Evolutionary conservation across 2,329 filamentous ascomycete genomes (phyloP).

Genomic region (Sporothrix schenckii): DNA sequence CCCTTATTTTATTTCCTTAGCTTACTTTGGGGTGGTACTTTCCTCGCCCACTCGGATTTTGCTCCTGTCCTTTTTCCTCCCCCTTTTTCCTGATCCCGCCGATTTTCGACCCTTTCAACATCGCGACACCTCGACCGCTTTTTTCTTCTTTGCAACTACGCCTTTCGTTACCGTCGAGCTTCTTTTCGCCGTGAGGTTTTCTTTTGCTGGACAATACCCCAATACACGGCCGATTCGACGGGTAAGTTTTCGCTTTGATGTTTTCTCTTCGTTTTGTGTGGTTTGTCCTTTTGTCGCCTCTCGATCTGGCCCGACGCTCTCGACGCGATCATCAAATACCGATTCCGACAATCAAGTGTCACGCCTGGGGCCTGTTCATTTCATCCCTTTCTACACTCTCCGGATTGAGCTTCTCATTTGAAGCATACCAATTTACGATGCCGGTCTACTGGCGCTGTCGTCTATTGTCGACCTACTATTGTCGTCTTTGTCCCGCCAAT

Average conservation of each 20-base stretch:
- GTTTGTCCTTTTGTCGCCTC: not conserved
- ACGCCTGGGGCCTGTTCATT: not conserved
- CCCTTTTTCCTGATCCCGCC: conserved; percentile 37
- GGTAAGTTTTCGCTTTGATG: conserved; percentile 7
- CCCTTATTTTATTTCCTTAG: conserved; percentile 30
- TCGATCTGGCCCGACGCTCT: not conserved
- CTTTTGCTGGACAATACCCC: not conserved
- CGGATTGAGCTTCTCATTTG: not conserved
- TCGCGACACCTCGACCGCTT: conserved; percentile 19
- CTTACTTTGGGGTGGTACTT: conserved; percentile 3
- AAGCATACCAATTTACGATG: not conserved
- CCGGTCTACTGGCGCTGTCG: not conserved
- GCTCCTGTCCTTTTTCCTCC: conserved; percentile 34
- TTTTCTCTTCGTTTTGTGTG: not conserved
- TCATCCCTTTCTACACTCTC: conserved; percentile 9
- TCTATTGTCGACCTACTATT: not conserved
- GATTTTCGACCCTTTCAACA: conserved; percentile 19
- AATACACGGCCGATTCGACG: conserved; percentile 14
- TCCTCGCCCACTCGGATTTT: conserved; percentile 29
- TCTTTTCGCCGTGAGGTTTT: not conserved
- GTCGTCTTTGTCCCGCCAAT: conserved; percentile 16
- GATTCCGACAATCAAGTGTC: not conserved
- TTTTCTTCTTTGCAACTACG: conserved; percentile 14
- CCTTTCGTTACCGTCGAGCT: conserved; percentile 17
- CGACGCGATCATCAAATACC: conserved; percentile 17